Percentiles rank a stretch among this genome's conserved stretches.
Conservation (phyloP, 106 monocot genomes). For the Vanilla planifolia region DNA sequence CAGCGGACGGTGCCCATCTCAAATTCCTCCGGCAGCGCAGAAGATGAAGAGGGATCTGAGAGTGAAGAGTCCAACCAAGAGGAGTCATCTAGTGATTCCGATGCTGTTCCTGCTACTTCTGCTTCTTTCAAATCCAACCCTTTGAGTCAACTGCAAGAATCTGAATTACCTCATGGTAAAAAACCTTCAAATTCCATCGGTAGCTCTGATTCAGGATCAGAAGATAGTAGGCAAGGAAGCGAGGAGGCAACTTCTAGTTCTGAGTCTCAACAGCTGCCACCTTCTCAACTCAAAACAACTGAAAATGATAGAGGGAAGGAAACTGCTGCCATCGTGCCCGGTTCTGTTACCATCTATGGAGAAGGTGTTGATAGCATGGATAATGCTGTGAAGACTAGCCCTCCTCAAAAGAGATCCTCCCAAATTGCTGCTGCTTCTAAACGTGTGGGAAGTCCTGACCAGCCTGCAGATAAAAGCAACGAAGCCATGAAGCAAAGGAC, state of each 20-base stretch:
- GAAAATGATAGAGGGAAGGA: background rate
- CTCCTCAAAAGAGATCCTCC: background rate
- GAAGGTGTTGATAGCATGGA: background rate
- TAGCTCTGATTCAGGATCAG: background rate
- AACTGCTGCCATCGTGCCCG: background rate
- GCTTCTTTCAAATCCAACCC: background rate
- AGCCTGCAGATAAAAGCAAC: background rate
- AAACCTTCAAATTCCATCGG: background rate
- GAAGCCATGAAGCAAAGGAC: background rate
- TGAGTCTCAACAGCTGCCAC: background rate
- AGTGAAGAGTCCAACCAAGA: background rate
- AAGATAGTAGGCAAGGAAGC: background rate
- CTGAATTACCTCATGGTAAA: background rate
- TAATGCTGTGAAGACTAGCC: too few relatives aligned
- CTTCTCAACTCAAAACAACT: background rate
- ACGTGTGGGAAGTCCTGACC: background rate
- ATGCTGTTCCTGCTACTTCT: background rate
- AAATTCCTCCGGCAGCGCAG: too few relatives aligned
- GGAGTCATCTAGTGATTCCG: background rate
- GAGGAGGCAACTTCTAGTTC: background rate
- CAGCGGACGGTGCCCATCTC: too few relatives aligned
- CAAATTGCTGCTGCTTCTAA: background rate
- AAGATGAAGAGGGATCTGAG: too few relatives aligned
- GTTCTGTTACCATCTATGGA: background rate
- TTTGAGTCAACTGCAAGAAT: background rate